Percentiles rank a stretch among this genome's conserved stretches.
phyloP scores from a whole-genome alignment of 768 basidiomycete species.

The Phanerodontia chrysosporium region DNA sequence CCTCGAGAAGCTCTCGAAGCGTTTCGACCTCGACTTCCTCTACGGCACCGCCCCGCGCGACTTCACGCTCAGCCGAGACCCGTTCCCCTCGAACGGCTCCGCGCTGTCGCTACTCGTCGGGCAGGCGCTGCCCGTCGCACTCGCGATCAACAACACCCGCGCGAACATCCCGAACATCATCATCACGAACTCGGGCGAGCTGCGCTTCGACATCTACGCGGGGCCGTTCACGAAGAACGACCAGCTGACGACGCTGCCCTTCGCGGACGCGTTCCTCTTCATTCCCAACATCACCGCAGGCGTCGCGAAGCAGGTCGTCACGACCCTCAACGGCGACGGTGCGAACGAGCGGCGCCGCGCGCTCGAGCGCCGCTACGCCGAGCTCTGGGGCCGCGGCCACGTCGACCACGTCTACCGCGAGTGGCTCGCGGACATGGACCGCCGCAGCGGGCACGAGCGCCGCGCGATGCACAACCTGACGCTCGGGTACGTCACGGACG shows the following conservation, averaged over 20 bases:
- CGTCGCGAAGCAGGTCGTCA: slow-evolving; percentile 50
- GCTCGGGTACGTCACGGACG: slow-evolving; percentile 70
- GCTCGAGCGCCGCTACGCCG: slow-evolving; percentile 32
- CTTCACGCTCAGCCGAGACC: slow-evolving; percentile 56
- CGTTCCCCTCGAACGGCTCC: slow-evolving; percentile 58
- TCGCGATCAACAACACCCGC: slow-evolving; percentile 61
- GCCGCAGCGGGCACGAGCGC: slow-evolving; percentile 31
- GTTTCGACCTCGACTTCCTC: slow-evolving; percentile 56
- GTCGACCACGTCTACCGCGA: slow-evolving; percentile 46
- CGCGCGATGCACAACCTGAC: slow-evolving; percentile 51
- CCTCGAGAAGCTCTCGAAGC: slow-evolving; percentile 45
- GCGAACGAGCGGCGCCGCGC: slow-evolving; percentile 32
- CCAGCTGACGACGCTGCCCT: slow-evolving; percentile 72
- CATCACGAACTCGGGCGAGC: slow-evolving; percentile 58
- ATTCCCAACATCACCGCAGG: slow-evolving; percentile 49
- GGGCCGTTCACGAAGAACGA: slow-evolving; percentile 80
- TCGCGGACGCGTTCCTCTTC: slow-evolving; percentile 58
- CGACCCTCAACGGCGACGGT: slow-evolving; percentile 46
- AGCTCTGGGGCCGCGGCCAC: slow-evolving; percentile 43
- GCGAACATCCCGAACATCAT: slow-evolving; percentile 57
- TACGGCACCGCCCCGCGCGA: slow-evolving; percentile 77
- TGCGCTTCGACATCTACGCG: slow-evolving; percentile 62
- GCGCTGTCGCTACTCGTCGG: slow-evolving; percentile 55
- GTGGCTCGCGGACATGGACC: slow-evolving; percentile 60
- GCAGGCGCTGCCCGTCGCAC: slow-evolving; percentile 51